Evolutionary conservation across 2,329 filamentous ascomycete species (phyloP).

Genomic region (Aspergillus sp.): DNA sequence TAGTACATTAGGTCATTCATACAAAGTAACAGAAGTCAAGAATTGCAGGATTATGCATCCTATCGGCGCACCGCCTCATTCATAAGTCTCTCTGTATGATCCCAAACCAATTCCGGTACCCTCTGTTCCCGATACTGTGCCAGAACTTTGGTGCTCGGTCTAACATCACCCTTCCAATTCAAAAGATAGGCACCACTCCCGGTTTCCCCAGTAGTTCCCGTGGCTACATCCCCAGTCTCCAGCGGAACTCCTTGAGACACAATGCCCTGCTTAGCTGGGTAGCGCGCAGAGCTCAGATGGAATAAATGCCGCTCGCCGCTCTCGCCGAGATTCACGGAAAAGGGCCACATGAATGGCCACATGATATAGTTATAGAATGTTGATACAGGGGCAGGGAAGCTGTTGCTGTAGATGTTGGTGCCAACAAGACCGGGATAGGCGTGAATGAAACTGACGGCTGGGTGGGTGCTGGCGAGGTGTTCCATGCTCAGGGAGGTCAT

Average conservation of each 20-base stretch:
- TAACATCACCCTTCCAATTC: slow-evolving; percentile 12
- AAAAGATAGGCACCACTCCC: slow-evolving; percentile 14
- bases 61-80: no score
- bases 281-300: slow-evolving; percentile 8
- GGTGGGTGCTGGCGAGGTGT: slow-evolving; percentile 46
- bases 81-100: not conserved
- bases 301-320: slow-evolving; percentile 15
- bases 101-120: slow-evolving; percentile 9
- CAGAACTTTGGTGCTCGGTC: slow-evolving; percentile 4
- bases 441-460: slow-evolving; percentile 50
- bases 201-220: not conserved
- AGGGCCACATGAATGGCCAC: slow-evolving; percentile 7
- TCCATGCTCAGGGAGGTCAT: slow-evolving; percentile 52
- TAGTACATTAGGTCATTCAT: no score
- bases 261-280: slow-evolving; percentile 1
- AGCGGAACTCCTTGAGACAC: not conserved
- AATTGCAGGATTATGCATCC: no score
- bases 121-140: slow-evolving; percentile 9
- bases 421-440: slow-evolving; percentile 47
- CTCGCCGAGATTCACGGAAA: slow-evolving; percentile 7
- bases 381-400: not conserved
- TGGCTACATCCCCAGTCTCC: not conserved
- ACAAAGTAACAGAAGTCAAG: no score
- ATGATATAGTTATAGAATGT: not conserved
- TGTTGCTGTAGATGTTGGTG: not conserved